phyloP scores from a whole-genome alignment of 768 basidiomycete species.

The Auricularia sp. region DNA sequence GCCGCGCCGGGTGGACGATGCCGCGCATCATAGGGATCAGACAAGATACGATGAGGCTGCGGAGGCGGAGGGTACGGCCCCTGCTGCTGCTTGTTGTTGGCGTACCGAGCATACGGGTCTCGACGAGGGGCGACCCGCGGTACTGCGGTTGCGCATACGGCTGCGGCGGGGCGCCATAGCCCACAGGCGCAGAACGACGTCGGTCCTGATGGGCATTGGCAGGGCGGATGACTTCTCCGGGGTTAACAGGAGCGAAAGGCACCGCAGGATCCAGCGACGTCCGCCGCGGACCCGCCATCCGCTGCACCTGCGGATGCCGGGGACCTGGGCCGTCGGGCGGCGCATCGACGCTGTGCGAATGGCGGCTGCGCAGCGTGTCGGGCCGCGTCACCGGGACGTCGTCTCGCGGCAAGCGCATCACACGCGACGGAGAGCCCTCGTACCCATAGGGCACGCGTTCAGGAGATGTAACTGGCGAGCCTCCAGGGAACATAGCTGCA shows the following conservation, averaged over 20 bases:
- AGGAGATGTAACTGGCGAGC: neutral
- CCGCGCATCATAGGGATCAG: neutral
- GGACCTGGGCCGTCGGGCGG: neutral
- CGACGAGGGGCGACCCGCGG: neutral
- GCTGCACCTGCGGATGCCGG: neutral
- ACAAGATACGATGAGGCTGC: neutral
- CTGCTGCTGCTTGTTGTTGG: neutral
- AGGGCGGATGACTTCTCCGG: neutral
- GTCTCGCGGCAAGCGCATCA: neutral
- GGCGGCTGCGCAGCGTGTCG: neutral
- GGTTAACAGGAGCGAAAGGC: neutral
- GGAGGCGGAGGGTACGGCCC: neutral
- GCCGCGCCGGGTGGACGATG: neutral
- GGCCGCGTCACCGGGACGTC: neutral
- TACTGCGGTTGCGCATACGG: neutral
- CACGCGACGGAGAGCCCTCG: neutral
- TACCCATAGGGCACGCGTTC: neutral
- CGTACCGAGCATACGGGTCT: neutral
- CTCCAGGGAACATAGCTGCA: neutral
- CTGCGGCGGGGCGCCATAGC: neutral
- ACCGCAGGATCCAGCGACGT: neutral
- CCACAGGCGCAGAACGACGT: neutral
- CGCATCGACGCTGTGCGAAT: neutral
- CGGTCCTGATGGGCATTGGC: neutral
- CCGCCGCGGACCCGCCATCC: neutral